Evolutionary conservation across 2,329 filamentous ascomycete species (phyloP).

Genomic region (Colletotrichum liaoningense): DNA sequence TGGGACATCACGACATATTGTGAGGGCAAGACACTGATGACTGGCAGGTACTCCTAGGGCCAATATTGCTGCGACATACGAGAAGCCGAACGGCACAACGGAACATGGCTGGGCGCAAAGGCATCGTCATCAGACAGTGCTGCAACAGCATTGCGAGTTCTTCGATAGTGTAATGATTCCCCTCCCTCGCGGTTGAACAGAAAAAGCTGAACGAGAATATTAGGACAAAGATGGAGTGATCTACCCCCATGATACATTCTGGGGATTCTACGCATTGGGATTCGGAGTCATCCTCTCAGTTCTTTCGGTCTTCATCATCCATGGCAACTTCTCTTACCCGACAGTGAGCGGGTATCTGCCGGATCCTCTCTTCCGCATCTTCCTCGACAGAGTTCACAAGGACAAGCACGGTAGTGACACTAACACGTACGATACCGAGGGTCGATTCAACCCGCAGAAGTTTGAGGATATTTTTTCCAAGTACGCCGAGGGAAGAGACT

Average conservation of each 20-base stretch:
- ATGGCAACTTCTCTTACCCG: conserved; percentile 57
- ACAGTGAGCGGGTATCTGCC: conserved; percentile 51
- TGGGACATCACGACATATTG: background rate
- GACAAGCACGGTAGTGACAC: conserved; percentile 60
- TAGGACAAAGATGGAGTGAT: conserved; percentile 52
- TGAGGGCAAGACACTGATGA: background rate
- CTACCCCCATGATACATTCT: conserved; percentile 51
- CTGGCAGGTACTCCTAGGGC: conserved; percentile 45
- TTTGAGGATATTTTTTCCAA: conserved; percentile 64
- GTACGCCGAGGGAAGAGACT: conserved; percentile 53
- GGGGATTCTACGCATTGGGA: conserved; percentile 52
- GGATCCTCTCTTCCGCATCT: conserved; percentile 51
- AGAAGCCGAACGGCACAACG: conserved; percentile 48
- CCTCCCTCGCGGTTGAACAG: no score
- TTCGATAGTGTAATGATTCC: conserved; percentile 47
- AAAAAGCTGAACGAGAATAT: background rate
- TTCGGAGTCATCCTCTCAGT: conserved; percentile 53
- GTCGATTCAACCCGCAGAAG: conserved; percentile 59
- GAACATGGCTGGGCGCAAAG: conserved; percentile 44
- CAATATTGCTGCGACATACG: conserved; percentile 48
- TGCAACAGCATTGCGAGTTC: conserved; percentile 55
- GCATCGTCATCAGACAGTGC: conserved; percentile 47
- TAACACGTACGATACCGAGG: conserved; percentile 59
- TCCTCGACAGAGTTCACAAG: conserved; percentile 52
- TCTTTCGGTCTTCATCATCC: conserved; percentile 52